Base-by-base conservation (phyloP, 371 early-diverging fungal species). In the Mucor circinelloides region DNA sequence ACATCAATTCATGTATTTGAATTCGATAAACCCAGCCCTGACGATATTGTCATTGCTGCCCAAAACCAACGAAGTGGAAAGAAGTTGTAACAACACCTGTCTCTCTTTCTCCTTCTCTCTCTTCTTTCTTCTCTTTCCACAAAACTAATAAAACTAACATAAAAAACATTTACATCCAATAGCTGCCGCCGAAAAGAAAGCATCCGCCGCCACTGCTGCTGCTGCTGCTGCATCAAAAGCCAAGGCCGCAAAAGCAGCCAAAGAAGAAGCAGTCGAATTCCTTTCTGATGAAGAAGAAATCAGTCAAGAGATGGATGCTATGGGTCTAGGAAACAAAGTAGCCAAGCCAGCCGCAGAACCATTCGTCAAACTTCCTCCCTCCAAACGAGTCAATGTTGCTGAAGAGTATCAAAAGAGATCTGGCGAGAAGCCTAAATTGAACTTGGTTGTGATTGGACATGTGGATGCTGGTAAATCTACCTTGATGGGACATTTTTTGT, bases 381-480 rank as follows among this genome's bases (percentile, higher is more conserved):
- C 77, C 10, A 88, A 78, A 68, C 85, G 84, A 21, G 85, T 95
- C 64, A 86, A 95, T 76, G 89, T 96, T 3, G 67, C 78, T 5
- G 89, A 85, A 61, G 95, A 93, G 74, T 93, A 88, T 71, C 81
- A 86, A 55, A 92, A 91, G 72, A 82, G 95, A 6, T 77, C 84
- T 6, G 76, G 79, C 9, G 88, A 85, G 23, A 94, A 94, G 63
- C 87, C 87, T 9, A 83, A 84, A 12, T 58, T 97, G 55, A 96
- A 95, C 62, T 76, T 98, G 30, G 93, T 95, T 2, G 90, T 97
- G 8, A 90, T 96, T 67, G 97, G 99, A 0, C 99, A 99, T 75
- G 99, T 99, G 8, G 99, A 99, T 83, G 96, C 99, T 6, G 99
- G 98, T 60, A 99, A 99, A 81, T 94, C 94, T 44, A 99, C 99